Evolutionary conservation across 768 basidiomycete genomes (phyloP), one percentile per base, ranked within the genome.

Genomic region (Hypholoma fasciculare): DNA sequence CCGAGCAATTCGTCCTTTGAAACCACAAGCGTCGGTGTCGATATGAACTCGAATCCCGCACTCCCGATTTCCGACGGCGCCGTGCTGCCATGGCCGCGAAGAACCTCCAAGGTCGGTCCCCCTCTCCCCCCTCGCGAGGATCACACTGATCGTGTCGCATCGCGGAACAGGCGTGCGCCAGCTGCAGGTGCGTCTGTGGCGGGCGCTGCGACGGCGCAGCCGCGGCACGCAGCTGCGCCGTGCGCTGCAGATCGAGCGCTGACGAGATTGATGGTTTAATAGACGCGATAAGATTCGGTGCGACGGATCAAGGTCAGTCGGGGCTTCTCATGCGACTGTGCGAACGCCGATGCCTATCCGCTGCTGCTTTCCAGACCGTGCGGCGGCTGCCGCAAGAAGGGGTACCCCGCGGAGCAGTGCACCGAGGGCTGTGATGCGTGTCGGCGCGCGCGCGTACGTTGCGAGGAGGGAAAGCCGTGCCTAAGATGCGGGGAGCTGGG

Each of bases 281-380:
- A 86, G 85, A 64, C 82, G 81, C 60, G 85, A 86, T 66, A 86
- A 87, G 69, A 79, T 83, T 58, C 80, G 83, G 58, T 87, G 85
- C 69, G 82, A 86, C 66, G 80, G 82, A 23, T 69, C 72, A 60
- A 79, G 78, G 79, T 84, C 65, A 47, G 76, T 47, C 43, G 19
- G 39, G 30, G 27, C 23, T 37, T 55, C 44, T 27, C 23, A 54
- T 44, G 52, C 52, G 42, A 48, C 44, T 55, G 13, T 6, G 36
- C 34, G n/a, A 30, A n/a, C 37, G n/a, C 30, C 26, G 17, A 23
- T 39, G 54, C 54, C 46, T 19, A 55, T 20, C 36, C 34, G n/a
- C 44, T 36, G n/a, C 43, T 38, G 13, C 44, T 44, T 34, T 42
- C 39, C 53, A 85, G 85, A 61, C 86, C 86, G n/a, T 87, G 85